Evolutionary conservation across 1,284 basidiomycete species (phyloP).

Genomic region (Blastosporella zonata): DNA sequence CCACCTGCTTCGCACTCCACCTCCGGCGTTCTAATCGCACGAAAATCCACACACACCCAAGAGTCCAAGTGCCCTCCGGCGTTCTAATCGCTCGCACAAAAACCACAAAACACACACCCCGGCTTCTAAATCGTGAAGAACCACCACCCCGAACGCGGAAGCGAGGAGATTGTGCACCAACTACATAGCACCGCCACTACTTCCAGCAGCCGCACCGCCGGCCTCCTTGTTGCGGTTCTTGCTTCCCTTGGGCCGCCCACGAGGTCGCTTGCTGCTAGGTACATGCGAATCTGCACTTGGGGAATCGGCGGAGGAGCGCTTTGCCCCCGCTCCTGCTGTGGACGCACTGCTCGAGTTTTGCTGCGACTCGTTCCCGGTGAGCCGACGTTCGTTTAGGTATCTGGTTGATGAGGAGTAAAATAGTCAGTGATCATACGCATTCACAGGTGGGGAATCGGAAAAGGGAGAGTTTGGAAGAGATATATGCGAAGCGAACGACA

Average conservation of each 20-base stretch:
- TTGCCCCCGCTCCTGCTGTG: background rate
- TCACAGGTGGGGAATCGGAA: background rate
- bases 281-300: constrained; percentile 4
- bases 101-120: background rate
- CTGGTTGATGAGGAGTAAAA: constrained; percentile 21
- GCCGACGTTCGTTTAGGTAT: constrained; percentile 44
- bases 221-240: constrained; percentile 34
- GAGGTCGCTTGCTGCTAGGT: constrained; percentile 39
- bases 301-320: constrained; percentile 11
- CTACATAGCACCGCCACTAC: constrained; percentile 10
- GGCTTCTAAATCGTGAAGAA: background rate
- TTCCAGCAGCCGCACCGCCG: background rate
- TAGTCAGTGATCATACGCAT: background rate
- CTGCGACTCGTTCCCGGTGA: constrained; percentile 34
- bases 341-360: constrained; percentile 11
- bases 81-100: background rate
- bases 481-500: background rate
- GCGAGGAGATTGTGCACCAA: background rate
- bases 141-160: constrained; percentile 1
- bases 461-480: background rate
- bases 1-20: background rate
- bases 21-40: background rate
- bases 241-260: constrained; percentile 47
- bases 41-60: background rate
- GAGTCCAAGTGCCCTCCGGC: background rate